phyloP scores from a whole-genome alignment of 257 asterid genomes.

The Rehmannia glutinosa region DNA sequence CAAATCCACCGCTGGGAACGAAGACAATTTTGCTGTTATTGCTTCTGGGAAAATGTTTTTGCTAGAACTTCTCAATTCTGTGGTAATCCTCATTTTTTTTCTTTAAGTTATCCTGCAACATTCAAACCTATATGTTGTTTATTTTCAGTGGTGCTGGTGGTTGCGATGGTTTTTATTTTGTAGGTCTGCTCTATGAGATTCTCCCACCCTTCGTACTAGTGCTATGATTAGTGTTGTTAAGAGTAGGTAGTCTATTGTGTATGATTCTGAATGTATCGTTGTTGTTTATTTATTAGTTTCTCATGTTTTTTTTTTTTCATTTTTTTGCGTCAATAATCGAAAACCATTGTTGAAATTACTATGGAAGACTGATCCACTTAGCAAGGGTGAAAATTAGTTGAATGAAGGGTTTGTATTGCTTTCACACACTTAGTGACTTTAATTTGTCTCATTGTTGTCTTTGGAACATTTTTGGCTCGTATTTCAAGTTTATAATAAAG shows the following conservation, averaged over 20 bases:
- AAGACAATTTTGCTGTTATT: slow-evolving; percentile 33
- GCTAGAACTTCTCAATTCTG: slow-evolving; percentile 74
- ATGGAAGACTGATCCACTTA: neutral
- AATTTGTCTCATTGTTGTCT: no score
- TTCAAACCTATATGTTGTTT: neutral
- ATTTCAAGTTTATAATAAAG: no score
- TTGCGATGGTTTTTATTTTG: neutral
- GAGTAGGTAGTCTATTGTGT: no score
- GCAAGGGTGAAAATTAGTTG: neutral
- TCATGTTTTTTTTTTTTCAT: no score
- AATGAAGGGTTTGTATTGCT: no score
- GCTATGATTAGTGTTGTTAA: no score
- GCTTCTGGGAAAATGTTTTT: slow-evolving; percentile 78
- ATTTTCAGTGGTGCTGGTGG: neutral
- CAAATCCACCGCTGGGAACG: slow-evolving; percentile 30
- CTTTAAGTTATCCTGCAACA: neutral
- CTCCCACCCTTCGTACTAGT: no score
- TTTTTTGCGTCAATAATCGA: no score
- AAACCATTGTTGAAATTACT: no score
- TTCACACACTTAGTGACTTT: neutral
- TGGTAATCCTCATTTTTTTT: slow-evolving; percentile 39
- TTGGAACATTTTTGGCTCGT: no score
- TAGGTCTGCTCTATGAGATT: neutral
- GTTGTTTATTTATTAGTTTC: no score
- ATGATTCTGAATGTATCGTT: no score